Conservation (phyloP, 2,329 filamentous ascomycete genomes). For the Epichloe elymi region DNA sequence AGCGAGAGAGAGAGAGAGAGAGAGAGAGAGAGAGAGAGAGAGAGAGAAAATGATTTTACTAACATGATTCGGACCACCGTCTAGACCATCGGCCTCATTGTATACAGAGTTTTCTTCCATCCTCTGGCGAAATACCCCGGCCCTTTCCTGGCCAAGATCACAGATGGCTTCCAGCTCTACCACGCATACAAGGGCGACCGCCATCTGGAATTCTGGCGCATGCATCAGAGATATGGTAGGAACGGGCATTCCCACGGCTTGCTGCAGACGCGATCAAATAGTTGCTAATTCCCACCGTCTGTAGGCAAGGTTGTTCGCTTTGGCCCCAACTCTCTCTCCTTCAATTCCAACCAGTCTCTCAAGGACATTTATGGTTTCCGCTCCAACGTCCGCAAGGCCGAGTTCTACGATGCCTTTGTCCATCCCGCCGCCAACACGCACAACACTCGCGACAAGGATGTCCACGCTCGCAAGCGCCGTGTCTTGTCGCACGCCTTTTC, state of each 20-base stretch:
- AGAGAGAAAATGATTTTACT: neutral
- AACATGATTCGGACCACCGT: neutral
- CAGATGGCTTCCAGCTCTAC: conserved; percentile 54
- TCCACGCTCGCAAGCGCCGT: conserved; percentile 58
- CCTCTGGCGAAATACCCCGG: conserved; percentile 53
- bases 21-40: too few species aligned
- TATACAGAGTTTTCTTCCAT: conserved; percentile 51
- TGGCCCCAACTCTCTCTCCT: conserved; percentile 62
- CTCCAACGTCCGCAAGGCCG: conserved; percentile 51
- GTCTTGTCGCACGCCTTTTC: conserved; percentile 62
- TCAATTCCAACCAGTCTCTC: conserved; percentile 59
- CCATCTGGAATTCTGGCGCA: conserved; percentile 57
- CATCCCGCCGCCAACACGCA: conserved; percentile 61
- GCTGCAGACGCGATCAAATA: too few species aligned
- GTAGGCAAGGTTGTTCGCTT: conserved; percentile 57
- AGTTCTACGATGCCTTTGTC: conserved; percentile 62
- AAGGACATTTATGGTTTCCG: conserved; percentile 54
- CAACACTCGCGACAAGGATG: conserved; percentile 53
- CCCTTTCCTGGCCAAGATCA: conserved; percentile 48
- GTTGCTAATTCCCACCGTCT: neutral
- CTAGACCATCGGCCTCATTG: conserved; percentile 27
- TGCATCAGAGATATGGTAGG: conserved; percentile 59
- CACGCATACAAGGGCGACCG: conserved; percentile 63
- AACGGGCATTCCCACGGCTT: neutral
- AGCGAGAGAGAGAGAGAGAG: neutral